Base-by-base conservation (phyloP, 2,329 filamentous ascomycete genomes). In the Apiospora aurea region DNA sequence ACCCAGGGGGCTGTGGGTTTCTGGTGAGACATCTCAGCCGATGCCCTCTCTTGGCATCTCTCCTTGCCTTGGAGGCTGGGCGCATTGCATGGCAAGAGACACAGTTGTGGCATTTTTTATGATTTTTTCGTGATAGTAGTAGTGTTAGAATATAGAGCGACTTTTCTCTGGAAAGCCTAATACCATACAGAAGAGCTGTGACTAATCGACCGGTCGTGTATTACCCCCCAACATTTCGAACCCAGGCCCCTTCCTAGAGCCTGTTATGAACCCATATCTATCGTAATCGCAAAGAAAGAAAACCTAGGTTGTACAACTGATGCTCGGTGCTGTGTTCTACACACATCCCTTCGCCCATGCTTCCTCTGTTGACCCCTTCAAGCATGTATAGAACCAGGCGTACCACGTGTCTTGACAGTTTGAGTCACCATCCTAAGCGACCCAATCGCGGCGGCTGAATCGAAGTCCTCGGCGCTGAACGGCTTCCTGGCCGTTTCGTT, bases 391-490 rank as follows among this genome's bases (percentile, higher is more conserved):
- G 5, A 61, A 34, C 29, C 53, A 61, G 21, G 53, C 53, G 2
- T 29, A 57, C 51, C 44, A 46, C 44, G 6, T 21, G 6, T 10
- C 53, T 2, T 61, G 14, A 21, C 53, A 21, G 53, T 21, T 4
- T 2, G 21, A 18, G 10, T 3, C 44, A 4, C 18, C n/a, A 29
- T 18, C 41, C 34, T 41, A 64, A 34, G 34, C 57, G 18, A 64
- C n/a, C 57, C 57, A 64, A 41, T 38, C 57, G 21, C 34, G 34
- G 57, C 34, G 57, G 57, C 14, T 64, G 57, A 64, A 64, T 13
- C 57, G 29, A 41, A 64, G 34, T 64, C 18, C 57, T 41, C 57
- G 57, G 34, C 57, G 57, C 57, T 64, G 57, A 41, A 64, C 57
- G n/a, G 34, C n/a, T 41, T 41, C 18, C 18, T 64, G 6, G 21